These are phyloP conservation scores for Aurinia saxatilis DNA, from an alignment of 345 rosid genomes.

Conservation along the genomic window DNA sequence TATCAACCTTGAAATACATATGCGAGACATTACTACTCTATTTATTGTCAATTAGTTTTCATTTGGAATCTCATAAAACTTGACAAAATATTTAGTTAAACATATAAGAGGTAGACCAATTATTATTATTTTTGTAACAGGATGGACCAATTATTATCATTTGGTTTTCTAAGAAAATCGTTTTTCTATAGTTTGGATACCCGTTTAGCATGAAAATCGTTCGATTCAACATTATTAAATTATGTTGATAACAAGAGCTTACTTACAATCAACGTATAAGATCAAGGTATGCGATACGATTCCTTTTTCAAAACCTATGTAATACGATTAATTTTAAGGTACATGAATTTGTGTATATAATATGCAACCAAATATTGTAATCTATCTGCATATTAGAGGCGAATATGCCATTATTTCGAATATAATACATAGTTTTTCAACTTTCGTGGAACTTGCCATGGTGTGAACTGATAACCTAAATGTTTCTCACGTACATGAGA, in stretches of 20 bases:
- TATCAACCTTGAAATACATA: too few species aligned
- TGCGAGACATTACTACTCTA: too few species aligned
- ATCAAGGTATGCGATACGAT: not conserved
- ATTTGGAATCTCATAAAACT: too few species aligned
- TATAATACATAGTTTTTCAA: not conserved
- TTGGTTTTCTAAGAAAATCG: too few species aligned
- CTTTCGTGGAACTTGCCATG: not conserved
- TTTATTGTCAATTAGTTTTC: too few species aligned
- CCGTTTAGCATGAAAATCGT: not conserved
- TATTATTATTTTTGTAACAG: too few species aligned
- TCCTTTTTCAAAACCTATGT: not conserved
- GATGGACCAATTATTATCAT: too few species aligned
- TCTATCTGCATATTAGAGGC: not conserved
- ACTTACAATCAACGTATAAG: conserved; percentile 1
- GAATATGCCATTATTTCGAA: not conserved
- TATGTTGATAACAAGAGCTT: not conserved
- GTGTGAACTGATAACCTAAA: not conserved
- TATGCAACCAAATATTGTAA: not conserved
- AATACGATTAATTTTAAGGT: too few species aligned
- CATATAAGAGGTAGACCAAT: too few species aligned
- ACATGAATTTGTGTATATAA: too few species aligned
- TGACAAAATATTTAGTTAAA: too few species aligned
- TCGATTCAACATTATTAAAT: not conserved
- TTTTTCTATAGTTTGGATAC: too few species aligned
- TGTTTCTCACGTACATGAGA: not conserved